Evolutionary conservation across 495 filamentous ascomycete genomes (phyloP).

Genomic region (Chaetomium cochliodes): DNA sequence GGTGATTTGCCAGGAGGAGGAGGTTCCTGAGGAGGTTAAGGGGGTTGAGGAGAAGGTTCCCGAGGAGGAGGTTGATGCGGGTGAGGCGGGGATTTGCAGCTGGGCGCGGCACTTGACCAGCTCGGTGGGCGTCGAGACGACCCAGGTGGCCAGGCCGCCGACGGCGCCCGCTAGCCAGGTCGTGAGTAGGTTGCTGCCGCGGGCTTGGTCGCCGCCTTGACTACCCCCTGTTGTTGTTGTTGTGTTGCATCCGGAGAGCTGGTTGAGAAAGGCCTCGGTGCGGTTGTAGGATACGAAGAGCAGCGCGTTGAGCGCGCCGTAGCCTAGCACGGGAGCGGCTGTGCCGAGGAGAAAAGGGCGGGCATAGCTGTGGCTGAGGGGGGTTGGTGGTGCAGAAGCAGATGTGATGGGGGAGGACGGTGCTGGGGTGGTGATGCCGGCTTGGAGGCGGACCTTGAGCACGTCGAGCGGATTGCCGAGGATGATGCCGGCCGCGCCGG

Average conservation of each 20-base stretch:
- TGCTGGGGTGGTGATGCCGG: constrained; percentile 32
- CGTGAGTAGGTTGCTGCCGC: constrained; percentile 46
- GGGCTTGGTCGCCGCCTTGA: not conserved
- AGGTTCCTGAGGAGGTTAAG: not conserved
- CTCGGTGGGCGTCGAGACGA: constrained; percentile 80
- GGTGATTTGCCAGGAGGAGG: constrained; percentile 59
- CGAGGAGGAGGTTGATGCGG: no score
- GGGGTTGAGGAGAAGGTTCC: not conserved
- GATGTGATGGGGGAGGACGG: not conserved
- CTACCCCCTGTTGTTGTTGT: no score
- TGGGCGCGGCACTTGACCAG: constrained; percentile 85
- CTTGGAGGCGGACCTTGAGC: constrained; percentile 80
- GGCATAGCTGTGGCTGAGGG: constrained; percentile 27
- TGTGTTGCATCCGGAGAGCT: constrained; percentile 10
- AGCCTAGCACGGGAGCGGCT: constrained; percentile 78
- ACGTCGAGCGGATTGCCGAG: constrained; percentile 87
- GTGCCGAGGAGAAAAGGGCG: constrained; percentile 56
- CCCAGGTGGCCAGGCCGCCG: constrained; percentile 77
- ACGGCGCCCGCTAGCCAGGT: constrained; percentile 74
- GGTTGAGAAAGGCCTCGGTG: constrained; percentile 57
- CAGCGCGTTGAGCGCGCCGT: constrained; percentile 84
- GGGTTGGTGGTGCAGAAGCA: constrained; percentile 53
- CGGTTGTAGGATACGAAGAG: constrained; percentile 86
- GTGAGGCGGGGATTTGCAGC: constrained; percentile 47
- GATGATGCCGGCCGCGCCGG: constrained; percentile 76